A percentile compares a stretch with the other conserved stretches of the same genome.
Conservation (phyloP, 1,284 basidiomycete genomes). For the Pterulicium gracile region DNA sequence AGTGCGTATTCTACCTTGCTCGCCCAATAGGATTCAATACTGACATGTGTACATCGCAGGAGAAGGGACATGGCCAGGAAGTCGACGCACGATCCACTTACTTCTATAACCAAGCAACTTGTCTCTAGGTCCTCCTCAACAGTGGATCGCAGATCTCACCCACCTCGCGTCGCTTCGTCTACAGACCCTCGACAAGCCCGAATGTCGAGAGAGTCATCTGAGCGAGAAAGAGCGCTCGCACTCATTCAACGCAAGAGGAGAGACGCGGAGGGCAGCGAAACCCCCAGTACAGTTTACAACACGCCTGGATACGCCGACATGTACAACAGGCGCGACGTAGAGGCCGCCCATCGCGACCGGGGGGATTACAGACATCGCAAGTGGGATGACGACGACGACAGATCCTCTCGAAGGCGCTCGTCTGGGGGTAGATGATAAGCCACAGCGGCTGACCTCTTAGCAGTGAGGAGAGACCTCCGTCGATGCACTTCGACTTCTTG, state of each 20-base stretch:
- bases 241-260: conserved; percentile 54
- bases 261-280: conserved; percentile 50
- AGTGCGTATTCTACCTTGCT: conserved; percentile 12
- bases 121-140: conserved; percentile 22
- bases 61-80: conserved; percentile 53
- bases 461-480: no score
- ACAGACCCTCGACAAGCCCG: conserved; percentile 36
- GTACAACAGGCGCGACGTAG: conserved; percentile 59
- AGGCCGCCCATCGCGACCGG: conserved; percentile 47
- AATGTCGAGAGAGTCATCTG: conserved; percentile 57
- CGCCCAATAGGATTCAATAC: conserved; percentile 7
- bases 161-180: conserved; percentile 8
- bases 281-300: conserved; percentile 52
- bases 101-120: conserved; percentile 60
- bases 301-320: conserved; percentile 50
- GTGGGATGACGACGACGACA: conserved; percentile 13
- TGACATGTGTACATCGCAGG: conserved; percentile 22
- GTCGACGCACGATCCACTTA: conserved; percentile 56
- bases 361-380: conserved; percentile 1
- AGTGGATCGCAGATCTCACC: neutral
- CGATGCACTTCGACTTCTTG: no score
- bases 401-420: no score
- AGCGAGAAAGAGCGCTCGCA: conserved; percentile 59
- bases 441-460: no score
- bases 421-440: no score